These are phyloP conservation scores for Pythium coloratum DNA, from an alignment of 352 stramenopile genomes.

Conservation along the genomic window DNA sequence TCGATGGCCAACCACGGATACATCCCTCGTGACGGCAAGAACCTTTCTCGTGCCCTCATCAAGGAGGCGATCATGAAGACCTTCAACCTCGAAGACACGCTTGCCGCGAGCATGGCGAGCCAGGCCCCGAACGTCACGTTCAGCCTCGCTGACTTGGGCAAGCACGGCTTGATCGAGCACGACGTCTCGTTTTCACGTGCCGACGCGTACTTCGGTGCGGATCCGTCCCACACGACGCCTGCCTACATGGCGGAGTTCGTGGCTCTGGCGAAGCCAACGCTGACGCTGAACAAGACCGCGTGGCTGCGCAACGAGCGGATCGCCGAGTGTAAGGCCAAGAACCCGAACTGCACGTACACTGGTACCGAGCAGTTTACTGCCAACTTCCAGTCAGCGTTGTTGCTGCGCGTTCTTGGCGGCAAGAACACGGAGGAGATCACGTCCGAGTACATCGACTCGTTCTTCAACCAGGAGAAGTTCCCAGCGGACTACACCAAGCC, in stretches of 20 bases:
- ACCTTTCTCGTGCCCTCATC: slow-evolving; percentile 35
- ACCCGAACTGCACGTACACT: slow-evolving; percentile 12
- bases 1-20: slow-evolving; percentile 50
- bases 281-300: slow-evolving; percentile 18
- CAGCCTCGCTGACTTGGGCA: slow-evolving; percentile 44
- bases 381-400: slow-evolving; percentile 32
- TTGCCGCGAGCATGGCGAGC: slow-evolving; percentile 36
- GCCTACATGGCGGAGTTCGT: slow-evolving; percentile 35
- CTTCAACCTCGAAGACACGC: slow-evolving; percentile 43
- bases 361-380: slow-evolving; percentile 25
- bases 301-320: slow-evolving; percentile 18
- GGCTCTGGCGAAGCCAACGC: slow-evolving; percentile 11
- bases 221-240: slow-evolving; percentile 32
- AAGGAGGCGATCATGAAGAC: slow-evolving; percentile 34
- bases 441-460: slow-evolving; percentile 23
- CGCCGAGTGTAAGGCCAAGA: slow-evolving; percentile 17
- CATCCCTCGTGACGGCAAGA: slow-evolving; percentile 48
- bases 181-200: slow-evolving; percentile 36
- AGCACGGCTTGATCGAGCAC: slow-evolving; percentile 38
- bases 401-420: slow-evolving; percentile 32
- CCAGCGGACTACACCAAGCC: slow-evolving; percentile 28
- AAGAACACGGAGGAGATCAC: slow-evolving; percentile 27
- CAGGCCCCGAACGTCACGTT: slow-evolving; percentile 28
- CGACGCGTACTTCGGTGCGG: slow-evolving; percentile 38
- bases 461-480: slow-evolving; percentile 34